Conservation (phyloP, 164 flowering plant species). For the Tinospora cordifolia region DNA sequence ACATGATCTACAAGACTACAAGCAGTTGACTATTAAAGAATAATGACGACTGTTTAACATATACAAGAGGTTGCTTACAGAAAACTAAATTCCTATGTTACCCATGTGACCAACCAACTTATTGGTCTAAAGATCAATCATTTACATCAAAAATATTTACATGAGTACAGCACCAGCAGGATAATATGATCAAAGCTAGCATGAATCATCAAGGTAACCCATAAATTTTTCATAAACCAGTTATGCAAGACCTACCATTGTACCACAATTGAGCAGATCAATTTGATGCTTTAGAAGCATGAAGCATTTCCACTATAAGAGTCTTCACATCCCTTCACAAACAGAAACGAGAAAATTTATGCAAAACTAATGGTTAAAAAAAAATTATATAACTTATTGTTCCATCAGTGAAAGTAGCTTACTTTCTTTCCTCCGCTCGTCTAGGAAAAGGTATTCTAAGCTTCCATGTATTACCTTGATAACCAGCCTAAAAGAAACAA, state of each 20-base stretch:
- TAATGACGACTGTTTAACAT: no score
- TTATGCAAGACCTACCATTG: constrained; percentile 3
- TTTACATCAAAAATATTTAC: no score
- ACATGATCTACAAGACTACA: no score
- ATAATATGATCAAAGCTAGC: not conserved
- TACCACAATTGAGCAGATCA: constrained; percentile 4
- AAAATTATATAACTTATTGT: not conserved
- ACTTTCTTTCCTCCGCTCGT: constrained; percentile 87
- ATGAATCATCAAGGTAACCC: not conserved
- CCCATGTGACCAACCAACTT: no score
- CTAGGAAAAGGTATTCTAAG: constrained; percentile 88
- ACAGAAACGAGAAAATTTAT: not conserved
- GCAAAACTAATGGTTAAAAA: not conserved
- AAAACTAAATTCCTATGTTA: no score
- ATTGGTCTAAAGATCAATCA: no score
- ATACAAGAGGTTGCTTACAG: no score
- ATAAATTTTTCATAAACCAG: not conserved
- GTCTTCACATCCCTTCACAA: constrained; percentile 76
- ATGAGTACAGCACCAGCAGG: not conserved
- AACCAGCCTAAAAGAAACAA: constrained; percentile 47
- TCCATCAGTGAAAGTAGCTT: constrained; percentile 20
- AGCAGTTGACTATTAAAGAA: no score
- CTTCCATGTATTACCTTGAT: constrained; percentile 62
- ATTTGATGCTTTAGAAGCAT: constrained; percentile 44
- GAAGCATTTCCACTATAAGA: constrained; percentile 78